Evolutionary conservation across 208 protist species (phyloP).

Genomic region (Wallacemonas sp.): DNA sequence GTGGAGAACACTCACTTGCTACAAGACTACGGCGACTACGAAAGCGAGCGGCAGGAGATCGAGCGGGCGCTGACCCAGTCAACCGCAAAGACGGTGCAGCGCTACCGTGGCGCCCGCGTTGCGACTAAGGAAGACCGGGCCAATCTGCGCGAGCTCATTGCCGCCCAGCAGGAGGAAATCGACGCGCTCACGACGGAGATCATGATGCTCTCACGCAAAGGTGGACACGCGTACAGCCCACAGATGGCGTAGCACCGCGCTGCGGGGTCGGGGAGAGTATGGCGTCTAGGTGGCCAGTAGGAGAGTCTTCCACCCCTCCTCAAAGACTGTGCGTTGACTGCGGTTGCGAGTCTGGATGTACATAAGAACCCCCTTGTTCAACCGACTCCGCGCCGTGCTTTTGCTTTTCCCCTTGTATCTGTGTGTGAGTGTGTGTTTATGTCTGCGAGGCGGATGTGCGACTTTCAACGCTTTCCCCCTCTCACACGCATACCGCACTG

Average conservation of each 20-base stretch:
- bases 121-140: slow-evolving; percentile 78
- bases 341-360: too few relatives aligned
- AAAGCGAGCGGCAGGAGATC: slow-evolving; percentile 69
- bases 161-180: slow-evolving; percentile 91
- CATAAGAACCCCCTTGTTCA: too few relatives aligned
- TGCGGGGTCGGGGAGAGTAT: too few relatives aligned
- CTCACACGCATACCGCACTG: too few relatives aligned
- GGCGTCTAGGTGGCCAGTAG: too few relatives aligned
- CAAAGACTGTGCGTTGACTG: too few relatives aligned
- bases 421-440: too few relatives aligned
- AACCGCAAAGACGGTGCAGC: slow-evolving; percentile 71
- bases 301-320: too few relatives aligned
- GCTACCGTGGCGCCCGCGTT: slow-evolving; percentile 59
- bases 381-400: too few relatives aligned
- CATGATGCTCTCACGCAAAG: slow-evolving; percentile 91
- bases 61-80: slow-evolving; percentile 70
- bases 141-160: slow-evolving; percentile 84
- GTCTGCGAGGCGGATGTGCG: too few relatives aligned
- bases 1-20: slow-evolving; percentile 87
- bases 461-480: too few relatives aligned
- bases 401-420: too few relatives aligned
- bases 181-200: slow-evolving; percentile 92
- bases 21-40: slow-evolving; percentile 81
- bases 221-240: slow-evolving; percentile 89
- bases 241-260: slow-evolving; percentile 14